phyloP scores from a whole-genome alignment of 768 basidiomycete species.

The Termitomyces sp. region DNA sequence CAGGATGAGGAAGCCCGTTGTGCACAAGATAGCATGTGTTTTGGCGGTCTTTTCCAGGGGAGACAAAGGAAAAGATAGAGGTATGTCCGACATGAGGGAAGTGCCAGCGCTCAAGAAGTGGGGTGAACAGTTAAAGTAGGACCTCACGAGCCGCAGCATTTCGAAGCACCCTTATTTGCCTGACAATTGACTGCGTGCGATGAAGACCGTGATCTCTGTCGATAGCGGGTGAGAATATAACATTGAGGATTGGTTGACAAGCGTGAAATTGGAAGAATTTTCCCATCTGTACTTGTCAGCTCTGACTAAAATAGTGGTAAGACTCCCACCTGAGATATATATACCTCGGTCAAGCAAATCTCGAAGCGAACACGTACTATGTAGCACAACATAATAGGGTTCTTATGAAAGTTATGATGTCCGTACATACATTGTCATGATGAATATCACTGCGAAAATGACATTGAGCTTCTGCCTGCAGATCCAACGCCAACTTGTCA shows the following conservation, averaged over 20 bases:
- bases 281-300: constrained; percentile 13
- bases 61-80: constrained; percentile 18
- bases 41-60: constrained; percentile 34
- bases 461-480: constrained; percentile 4
- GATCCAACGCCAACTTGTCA: neutral
- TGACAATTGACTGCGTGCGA: neutral
- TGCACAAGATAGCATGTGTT: constrained; percentile 52
- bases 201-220: neutral
- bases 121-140: neutral
- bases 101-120: neutral
- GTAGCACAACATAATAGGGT: too few relatives aligned
- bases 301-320: constrained; percentile 1
- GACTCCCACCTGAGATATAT: constrained; percentile 5
- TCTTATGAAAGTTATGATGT: neutral
- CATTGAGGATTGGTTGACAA: constrained; percentile 11
- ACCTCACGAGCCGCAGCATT: neutral
- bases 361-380: neutral
- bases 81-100: constrained; percentile 9
- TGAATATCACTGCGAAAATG: constrained; percentile 3
- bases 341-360: neutral
- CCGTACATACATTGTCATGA: neutral
- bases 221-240: constrained; percentile 2
- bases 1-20: constrained; percentile 48
- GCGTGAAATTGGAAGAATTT: neutral
- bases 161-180: neutral